phyloP scores from a whole-genome alignment of 2,329 filamentous ascomycete genomes.

The Fusarium irregulare region DNA sequence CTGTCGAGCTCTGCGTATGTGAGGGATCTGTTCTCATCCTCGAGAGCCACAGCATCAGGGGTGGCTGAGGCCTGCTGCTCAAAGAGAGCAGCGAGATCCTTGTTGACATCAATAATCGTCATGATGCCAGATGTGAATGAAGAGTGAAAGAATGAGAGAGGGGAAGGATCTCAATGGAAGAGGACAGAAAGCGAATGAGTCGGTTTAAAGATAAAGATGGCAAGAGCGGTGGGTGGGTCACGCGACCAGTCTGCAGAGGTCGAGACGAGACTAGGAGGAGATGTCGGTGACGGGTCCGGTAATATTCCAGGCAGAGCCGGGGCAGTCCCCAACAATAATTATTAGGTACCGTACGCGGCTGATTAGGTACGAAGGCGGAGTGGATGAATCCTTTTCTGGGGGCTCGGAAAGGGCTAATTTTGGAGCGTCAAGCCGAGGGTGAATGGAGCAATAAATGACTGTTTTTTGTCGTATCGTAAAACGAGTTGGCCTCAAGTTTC shows the following conservation, averaged over 20 bases:
- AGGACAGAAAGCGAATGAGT: constrained; percentile 3
- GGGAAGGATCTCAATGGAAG: constrained; percentile 1
- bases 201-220: constrained; percentile 19
- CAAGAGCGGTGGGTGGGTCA: constrained; percentile 44
- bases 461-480: not conserved
- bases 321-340: constrained; percentile 36
- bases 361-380: constrained; percentile 19
- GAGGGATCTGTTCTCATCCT: constrained; percentile 74
- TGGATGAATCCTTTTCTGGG: constrained; percentile 23
- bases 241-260: constrained; percentile 38
- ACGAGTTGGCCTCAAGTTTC: constrained; percentile 22
- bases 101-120: constrained; percentile 75
- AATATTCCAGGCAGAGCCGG: constrained; percentile 3
- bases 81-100: constrained; percentile 80
- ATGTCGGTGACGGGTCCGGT: constrained; percentile 41
- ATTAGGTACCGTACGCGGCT: not conserved
- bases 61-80: constrained; percentile 74
- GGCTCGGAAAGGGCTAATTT: constrained; percentile 1
- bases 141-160: not conserved
- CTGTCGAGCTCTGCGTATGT: constrained; percentile 79
- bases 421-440: not conserved
- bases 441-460: not conserved
- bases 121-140: constrained; percentile 54
- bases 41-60: constrained; percentile 76
- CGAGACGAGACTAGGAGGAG: constrained; percentile 19